phyloP scores from a whole-genome alignment of 2,329 filamentous ascomycete genomes.

The Huntiella bhutanensis region DNA sequence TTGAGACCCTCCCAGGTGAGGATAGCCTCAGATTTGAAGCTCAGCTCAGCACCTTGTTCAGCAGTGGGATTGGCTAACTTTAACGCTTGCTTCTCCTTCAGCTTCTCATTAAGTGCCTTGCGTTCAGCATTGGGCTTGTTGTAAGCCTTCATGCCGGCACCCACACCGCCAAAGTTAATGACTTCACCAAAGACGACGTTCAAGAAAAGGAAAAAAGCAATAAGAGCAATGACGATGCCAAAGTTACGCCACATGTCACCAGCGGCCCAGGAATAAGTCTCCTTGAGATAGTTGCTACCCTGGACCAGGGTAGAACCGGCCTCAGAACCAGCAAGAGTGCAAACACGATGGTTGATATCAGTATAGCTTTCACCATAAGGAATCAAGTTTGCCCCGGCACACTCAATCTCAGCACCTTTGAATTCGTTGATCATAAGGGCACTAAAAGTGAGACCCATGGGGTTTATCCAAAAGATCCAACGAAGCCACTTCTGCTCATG shows the following conservation, averaged over 20 bases:
- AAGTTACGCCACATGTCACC: slow-evolving; percentile 65
- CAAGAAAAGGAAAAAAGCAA: slow-evolving; percentile 53
- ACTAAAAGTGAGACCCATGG: slow-evolving; percentile 55
- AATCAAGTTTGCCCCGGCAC: slow-evolving; percentile 47
- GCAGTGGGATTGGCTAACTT: slow-evolving; percentile 24
- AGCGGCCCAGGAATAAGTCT: slow-evolving; percentile 47
- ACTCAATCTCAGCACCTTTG: slow-evolving; percentile 45
- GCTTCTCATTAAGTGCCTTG: slow-evolving; percentile 42
- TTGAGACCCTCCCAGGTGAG: slow-evolving; percentile 75
- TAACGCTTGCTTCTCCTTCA: slow-evolving; percentile 38
- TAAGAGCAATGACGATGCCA: slow-evolving; percentile 60
- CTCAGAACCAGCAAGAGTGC: slow-evolving; percentile 55
- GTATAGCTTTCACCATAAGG: slow-evolving; percentile 52
- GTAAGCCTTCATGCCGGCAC: slow-evolving; percentile 62
- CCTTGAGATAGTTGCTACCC: slow-evolving; percentile 49
- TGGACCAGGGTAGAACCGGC: slow-evolving; percentile 44
- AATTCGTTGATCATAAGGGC: slow-evolving; percentile 82
- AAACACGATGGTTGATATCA: slow-evolving; percentile 58
- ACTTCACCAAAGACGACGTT: slow-evolving; percentile 67
- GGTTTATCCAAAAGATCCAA: slow-evolving; percentile 67
- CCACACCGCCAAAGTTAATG: slow-evolving; percentile 52
- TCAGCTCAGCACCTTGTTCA: slow-evolving; percentile 30
- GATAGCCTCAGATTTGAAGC: slow-evolving; percentile 42
- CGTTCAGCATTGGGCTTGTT: slow-evolving; percentile 55
- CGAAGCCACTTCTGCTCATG: slow-evolving; percentile 56